A percentile compares a stretch with the other conserved stretches of the same genome.
These are phyloP conservation scores for Dalechampia spathulata DNA, from an alignment of 441 rosid species.

Conservation along the genomic window DNA sequence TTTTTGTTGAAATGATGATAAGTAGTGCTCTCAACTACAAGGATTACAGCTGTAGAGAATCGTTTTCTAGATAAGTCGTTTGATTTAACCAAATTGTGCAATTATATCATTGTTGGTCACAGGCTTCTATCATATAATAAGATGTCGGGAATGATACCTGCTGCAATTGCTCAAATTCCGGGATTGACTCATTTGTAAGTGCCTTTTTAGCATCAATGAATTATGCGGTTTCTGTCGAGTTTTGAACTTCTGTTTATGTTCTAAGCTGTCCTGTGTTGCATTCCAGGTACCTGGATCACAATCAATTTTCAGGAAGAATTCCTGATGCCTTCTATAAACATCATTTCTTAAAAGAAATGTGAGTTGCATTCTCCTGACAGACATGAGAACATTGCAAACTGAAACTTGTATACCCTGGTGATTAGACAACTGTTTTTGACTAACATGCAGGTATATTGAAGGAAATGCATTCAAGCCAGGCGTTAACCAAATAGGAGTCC, in stretches of 20 bases:
- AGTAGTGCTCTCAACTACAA: too few species aligned
- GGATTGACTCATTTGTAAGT: conserved; percentile 82
- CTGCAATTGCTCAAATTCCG: conserved; percentile 70
- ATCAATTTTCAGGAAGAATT: conserved; percentile 66
- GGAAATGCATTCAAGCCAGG: conserved; percentile 66
- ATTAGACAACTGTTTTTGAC: conserved; percentile 1
- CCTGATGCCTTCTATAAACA: conserved; percentile 66
- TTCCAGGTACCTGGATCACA: conserved; percentile 77
- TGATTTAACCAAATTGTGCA: not conserved
- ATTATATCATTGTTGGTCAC: conserved; percentile 14
- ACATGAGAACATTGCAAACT: not conserved
- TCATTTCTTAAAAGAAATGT: conserved; percentile 69
- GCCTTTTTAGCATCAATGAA: conserved; percentile 1
- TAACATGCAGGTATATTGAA: conserved; percentile 57
- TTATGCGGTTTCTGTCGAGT: too few species aligned
- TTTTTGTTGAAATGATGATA: too few species aligned
- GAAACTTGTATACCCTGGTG: not conserved
- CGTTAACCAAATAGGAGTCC: conserved; percentile 61
- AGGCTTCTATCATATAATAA: conserved; percentile 88
- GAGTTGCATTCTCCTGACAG: conserved; percentile 19
- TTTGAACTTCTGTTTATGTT: not conserved
- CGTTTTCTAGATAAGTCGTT: not conserved
- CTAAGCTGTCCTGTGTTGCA: not conserved
- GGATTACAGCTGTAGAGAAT: too few species aligned
- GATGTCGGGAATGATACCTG: conserved; percentile 76